phyloP scores from a whole-genome alignment of 192 early-diverging fungal genomes.

The Coemansia furcata region DNA sequence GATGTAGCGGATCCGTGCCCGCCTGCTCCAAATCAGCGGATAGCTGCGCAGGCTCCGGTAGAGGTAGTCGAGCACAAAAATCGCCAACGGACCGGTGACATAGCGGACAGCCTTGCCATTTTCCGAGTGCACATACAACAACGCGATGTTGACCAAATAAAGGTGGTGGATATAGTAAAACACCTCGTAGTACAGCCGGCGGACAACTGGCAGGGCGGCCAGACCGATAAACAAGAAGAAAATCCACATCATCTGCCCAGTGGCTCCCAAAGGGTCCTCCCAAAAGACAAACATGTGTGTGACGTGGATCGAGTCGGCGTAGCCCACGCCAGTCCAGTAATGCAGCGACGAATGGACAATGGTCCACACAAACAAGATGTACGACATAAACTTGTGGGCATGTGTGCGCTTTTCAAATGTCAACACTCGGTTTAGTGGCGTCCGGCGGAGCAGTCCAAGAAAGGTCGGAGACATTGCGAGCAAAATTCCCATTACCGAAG shows the following conservation, averaged over 20 bases:
- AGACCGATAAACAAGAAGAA: slow-evolving; percentile 61
- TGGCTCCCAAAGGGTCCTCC: slow-evolving; percentile 55
- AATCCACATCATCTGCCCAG: slow-evolving; percentile 75
- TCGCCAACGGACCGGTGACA: slow-evolving; percentile 45
- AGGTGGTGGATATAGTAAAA: slow-evolving; percentile 86
- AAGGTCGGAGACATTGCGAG: slow-evolving; percentile 73
- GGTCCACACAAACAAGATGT: slow-evolving; percentile 64
- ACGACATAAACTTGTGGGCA: slow-evolving; percentile 74
- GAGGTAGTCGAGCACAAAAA: slow-evolving; percentile 56
- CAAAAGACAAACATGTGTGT: slow-evolving; percentile 37
- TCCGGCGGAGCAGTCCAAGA: slow-evolving; percentile 56
- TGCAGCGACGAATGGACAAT: slow-evolving; percentile 60
- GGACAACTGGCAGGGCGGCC: slow-evolving; percentile 57
- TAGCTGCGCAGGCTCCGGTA: slow-evolving; percentile 63
- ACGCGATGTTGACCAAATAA: slow-evolving; percentile 67
- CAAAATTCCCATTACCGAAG: slow-evolving; percentile 52
- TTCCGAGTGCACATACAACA: slow-evolving; percentile 69
- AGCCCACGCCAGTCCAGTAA: slow-evolving; percentile 43
- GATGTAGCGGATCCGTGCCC: slow-evolving; percentile 63
- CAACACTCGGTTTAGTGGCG: slow-evolving; percentile 58
- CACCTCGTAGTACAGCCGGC: slow-evolving; percentile 66
- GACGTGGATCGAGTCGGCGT: slow-evolving; percentile 26
- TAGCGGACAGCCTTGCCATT: slow-evolving; percentile 56
- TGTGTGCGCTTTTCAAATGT: slow-evolving; percentile 72
- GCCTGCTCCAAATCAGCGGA: slow-evolving; percentile 38